Evolutionary conservation across 2,329 filamentous ascomycete species (phyloP).

Genomic region (Microsporum ferrugineum): DNA sequence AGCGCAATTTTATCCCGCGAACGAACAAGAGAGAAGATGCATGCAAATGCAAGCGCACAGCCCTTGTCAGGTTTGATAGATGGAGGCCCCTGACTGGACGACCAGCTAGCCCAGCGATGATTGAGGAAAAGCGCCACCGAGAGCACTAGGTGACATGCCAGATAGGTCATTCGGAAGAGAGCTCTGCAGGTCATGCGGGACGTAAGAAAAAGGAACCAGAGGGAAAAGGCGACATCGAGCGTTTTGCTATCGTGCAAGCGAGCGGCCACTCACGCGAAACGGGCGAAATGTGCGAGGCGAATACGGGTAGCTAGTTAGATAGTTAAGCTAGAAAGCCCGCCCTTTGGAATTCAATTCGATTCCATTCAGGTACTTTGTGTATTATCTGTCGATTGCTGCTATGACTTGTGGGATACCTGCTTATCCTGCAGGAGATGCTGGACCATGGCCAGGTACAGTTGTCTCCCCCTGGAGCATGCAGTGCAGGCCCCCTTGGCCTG

Average conservation of each 20-base stretch:
- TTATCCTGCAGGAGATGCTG: not conserved
- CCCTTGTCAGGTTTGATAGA: not conserved
- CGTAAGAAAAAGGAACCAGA: not conserved
- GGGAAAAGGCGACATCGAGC: not conserved
- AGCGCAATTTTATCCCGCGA: conserved; percentile 4
- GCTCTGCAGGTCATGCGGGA: not conserved
- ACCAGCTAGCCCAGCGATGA: not conserved
- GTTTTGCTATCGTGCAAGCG: not conserved
- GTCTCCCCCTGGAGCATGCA: not conserved
- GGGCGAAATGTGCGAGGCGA: not conserved
- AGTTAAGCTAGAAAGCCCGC: too few species aligned
- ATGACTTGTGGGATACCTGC: not conserved
- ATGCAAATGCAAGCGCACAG: conserved; percentile 3
- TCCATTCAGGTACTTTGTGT: too few species aligned
- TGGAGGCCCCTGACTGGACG: not conserved
- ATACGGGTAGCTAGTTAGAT: not conserved
- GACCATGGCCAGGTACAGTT: not conserved
- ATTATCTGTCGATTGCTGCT: too few species aligned
- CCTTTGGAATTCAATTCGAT: too few species aligned
- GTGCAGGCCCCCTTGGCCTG: not conserved
- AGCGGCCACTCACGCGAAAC: not conserved
- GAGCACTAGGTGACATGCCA: not conserved
- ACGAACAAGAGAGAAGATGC: not conserved
- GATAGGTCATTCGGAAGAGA: not conserved
- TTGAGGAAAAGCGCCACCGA: not conserved